These are phyloP conservation scores for Penicillium sp. DNA, from an alignment of 2,329 filamentous ascomycete genomes.

Conservation along the genomic window DNA sequence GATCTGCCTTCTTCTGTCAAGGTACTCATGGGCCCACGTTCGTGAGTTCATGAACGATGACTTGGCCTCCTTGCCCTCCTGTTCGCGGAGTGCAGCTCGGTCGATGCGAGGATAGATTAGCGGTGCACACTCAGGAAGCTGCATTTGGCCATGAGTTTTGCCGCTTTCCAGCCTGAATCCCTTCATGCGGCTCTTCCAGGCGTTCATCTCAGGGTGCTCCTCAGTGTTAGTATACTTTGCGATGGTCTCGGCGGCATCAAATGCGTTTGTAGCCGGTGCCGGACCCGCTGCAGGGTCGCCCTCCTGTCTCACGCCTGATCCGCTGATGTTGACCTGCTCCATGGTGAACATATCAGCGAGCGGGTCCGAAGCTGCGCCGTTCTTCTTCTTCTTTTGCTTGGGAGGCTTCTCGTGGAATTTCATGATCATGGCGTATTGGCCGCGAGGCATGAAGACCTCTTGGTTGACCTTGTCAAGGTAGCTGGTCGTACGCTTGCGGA, in stretches of 20 bases:
- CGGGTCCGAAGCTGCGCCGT: not conserved
- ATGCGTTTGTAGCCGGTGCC: not conserved
- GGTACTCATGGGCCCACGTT: conserved; percentile 14
- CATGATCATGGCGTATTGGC: conserved; percentile 32
- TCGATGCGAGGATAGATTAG: conserved; percentile 14
- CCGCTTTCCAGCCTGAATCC: conserved; percentile 6
- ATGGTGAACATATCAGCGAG: conserved; percentile 7
- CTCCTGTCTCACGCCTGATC: not conserved
- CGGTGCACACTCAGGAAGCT: conserved; percentile 11
- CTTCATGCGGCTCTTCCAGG: not conserved
- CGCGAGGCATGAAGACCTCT: conserved; percentile 33
- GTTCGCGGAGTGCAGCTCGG: not conserved
- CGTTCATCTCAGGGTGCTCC: conserved; percentile 3
- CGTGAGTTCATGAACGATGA: not conserved
- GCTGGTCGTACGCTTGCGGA: conserved; percentile 24
- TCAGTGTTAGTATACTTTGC: conserved; percentile 1
- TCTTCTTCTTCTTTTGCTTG: conserved; percentile 1
- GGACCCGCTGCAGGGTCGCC: not conserved
- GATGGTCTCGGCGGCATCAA: not conserved
- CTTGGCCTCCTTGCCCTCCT: not conserved
- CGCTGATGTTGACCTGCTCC: conserved; percentile 11
- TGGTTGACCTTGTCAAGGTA: conserved; percentile 32
- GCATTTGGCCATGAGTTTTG: conserved; percentile 2
- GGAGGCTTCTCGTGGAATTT: conserved; percentile 21
- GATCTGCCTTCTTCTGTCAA: conserved; percentile 9